Evolutionary conservation across 768 basidiomycete species (phyloP), one percentile per base, ranked within the genome.

Genomic region (Rhodosporidiobolus odoratus): DNA sequence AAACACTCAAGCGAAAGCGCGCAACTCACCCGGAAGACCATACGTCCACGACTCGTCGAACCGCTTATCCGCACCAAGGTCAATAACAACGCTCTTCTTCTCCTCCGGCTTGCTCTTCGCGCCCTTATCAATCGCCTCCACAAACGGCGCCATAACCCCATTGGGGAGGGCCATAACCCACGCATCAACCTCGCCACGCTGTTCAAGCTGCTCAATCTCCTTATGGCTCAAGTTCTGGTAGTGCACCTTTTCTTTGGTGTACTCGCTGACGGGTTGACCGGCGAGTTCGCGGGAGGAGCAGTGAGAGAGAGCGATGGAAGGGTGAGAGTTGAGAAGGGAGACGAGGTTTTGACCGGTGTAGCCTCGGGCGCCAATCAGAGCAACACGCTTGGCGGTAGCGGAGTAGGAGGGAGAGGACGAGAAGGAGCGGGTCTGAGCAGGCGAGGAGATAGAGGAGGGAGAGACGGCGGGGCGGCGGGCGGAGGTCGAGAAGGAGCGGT

Each of bases 111-210:
- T 85, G 47, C 30, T 40, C 71, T 82, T 81, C 21, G 88, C 83
- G 9, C 88, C 91, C 45, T 86, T 84, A 77, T 96, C 92, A 58
- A 99, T 82, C 23, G 95, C 95, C 77, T 94, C 92, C 41, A 99
- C 92, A 78, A 95, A 99, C 1, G 94, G 94, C 80, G 94, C 93
- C 82, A 90, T 89, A 32, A 92, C 85, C 27, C 96, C 96, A 75
- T 98, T 99, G n/a, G 96, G 96, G 58, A 99, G 84, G 4, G 96
- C 96, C 90, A 97, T 94, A 62, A 98, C 86, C 95, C 96, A 99
- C 15, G 92, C 95, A 78, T 99, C 95, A 25, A 99, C 92, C 77
- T 89, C 89, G 15, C 89, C 88, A 59, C 86, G 82, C 80, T 88
- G 87, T 81, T 97, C 96, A 88, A 99, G 89, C 78, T 81, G 83